A percentile compares a stretch with the other conserved stretches of the same genome.
Evolutionary conservation across 2,329 filamentous ascomycete species (phyloP).

Genomic region (Xylaria sp.): DNA sequence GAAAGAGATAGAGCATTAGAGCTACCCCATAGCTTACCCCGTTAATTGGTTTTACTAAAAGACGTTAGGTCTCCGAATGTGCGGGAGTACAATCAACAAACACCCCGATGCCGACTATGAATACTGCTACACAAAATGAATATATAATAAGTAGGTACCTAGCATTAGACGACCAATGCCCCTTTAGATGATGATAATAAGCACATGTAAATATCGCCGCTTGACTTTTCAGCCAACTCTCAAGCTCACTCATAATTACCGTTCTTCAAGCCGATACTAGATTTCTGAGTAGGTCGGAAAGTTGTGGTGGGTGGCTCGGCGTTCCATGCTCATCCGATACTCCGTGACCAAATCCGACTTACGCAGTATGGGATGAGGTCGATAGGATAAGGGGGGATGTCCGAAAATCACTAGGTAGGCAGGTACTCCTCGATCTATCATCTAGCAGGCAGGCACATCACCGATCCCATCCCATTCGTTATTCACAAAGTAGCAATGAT

Average conservation of each 20-base stretch:
- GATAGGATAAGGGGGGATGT: constrained; percentile 7
- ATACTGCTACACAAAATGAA: no score
- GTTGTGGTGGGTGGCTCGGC: no score
- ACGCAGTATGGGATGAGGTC: background rate
- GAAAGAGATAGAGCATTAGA: no score
- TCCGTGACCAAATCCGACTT: background rate
- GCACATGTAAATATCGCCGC: background rate
- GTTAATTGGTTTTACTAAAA: no score
- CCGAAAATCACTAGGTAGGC: constrained; percentile 6
- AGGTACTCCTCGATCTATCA: constrained; percentile 14
- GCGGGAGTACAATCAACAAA: background rate
- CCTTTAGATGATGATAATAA: background rate
- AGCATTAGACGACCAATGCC: no score
- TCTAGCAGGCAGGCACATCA: no score
- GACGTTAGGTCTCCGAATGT: background rate
- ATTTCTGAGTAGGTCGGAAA: no score
- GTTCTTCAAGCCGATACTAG: no score
- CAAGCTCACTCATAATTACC: no score
- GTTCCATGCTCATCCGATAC: constrained; percentile 12
- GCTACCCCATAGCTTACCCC: no score
- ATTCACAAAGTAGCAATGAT: constrained; percentile 20
- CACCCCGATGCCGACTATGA: background rate
- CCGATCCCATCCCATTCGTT: no score
- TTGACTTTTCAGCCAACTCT: background rate
- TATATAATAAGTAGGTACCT: no score